Base-by-base conservation (phyloP, 2,329 filamentous ascomycete species). In the Colletotrichum eleusines region DNA sequence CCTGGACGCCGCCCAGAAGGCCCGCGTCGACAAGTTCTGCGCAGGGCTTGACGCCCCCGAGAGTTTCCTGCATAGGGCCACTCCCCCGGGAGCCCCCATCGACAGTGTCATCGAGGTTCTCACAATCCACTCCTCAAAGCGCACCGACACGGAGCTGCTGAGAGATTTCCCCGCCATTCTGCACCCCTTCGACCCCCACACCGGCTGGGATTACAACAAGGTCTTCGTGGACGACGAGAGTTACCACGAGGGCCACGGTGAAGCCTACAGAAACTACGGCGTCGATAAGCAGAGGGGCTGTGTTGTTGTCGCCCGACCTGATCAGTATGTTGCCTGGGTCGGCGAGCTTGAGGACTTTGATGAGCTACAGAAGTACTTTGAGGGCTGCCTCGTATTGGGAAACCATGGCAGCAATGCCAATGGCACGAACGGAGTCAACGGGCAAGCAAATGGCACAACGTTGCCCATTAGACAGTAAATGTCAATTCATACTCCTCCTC, bases 281-380 rank as follows among this genome's bases (percentile, higher is more conserved):
- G 82, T 94, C 1, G 83, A 89, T 73, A 77, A 74, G 23, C 80
- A 85, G 63, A 78, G 79, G 26, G 91, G 91, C 0, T 89, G 87
- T 72, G 80, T 89, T 5, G 85, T 92, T 0, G 80, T 90, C 1
- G 81, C 90, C 2, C 79, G 92, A 59, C 92, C 91, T 2, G 92
- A 94, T 81, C 89, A 91, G 76, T 90, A 93, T 78, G 86, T 93
- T 40, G 85, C 77, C 1, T 81, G 80, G 75, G 73, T 84, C 1
- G 80, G 80, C 1, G 77, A 80, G 20, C 72, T 84, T 26, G 79
- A 82, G 28, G 79, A 81, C 40, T 79, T 81, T 44, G 77, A 75
- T 2, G 75, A 75, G 3, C 46, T 83, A 42, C 75, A 79, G 68
- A 64, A 72, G n/a, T 82, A 82, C 60, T 82, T 83, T 58, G 74